Evolutionary conservation across 345 rosid genomes (phyloP), one percentile per base, ranked within the genome.

Genomic region (Euphorbia lathyris): DNA sequence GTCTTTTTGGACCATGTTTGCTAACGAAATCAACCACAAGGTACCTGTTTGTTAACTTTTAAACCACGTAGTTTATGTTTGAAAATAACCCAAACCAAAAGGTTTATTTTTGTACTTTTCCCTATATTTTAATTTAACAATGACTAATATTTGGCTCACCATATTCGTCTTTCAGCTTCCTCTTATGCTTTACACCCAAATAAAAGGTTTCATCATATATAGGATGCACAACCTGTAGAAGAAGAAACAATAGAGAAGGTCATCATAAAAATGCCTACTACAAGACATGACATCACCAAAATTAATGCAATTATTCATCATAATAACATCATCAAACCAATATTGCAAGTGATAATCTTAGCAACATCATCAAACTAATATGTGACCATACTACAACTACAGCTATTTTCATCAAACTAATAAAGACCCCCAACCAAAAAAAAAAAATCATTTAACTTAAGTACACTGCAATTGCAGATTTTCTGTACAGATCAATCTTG

Each of bases 131-230:
- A n/a, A 57, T 43, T 27, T 73, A 26, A 57, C 25, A n/a, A 45
- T 14, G 11, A 32, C 30, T 20, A 52, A 43, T 27, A 9, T 14
- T 71, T 11, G 63, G 29, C 62, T 22, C 29, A 92, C 98, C 98
- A 76, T 70, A 88, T 82, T 93, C 92, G 72, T 89, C 85, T 80
- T 90, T 87, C 26, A 90, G 90, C 81, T 74, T 87, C 78, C 56
- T 75, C 75, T 83, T 82, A 76, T 93, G 98, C 50, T 82, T 85
- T 25, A 47, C 53, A 16, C 84, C 77, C 76, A 93, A 63, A 75
- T 81, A 93, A 77, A 90, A 88, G 47, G 76, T 70, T 69, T 90
- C 90, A 78, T 93, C 98, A 67, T 86, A 87, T 38, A 90, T 86
- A 0, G 96, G 93, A 75, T 87, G 87, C 30, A 75, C 76, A 71